Base-by-base conservation (phyloP, 306 rosid genomes). In the Ceratonia siliqua region DNA sequence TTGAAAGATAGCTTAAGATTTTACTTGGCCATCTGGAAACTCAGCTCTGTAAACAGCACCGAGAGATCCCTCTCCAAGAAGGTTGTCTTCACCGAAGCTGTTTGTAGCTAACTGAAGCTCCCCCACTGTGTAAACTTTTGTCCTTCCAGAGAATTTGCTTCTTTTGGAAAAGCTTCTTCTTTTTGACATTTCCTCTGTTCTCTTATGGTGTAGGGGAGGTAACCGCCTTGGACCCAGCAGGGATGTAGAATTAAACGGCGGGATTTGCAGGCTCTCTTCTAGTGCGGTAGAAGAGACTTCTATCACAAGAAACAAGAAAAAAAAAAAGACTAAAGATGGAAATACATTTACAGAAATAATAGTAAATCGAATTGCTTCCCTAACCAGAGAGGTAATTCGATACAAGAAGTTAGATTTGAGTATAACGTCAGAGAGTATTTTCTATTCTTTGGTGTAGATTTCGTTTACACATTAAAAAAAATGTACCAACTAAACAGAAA, bases 1-100 rank as follows among this genome's bases (percentile, higher is more conserved):
- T 74, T 38, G 50, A 63, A 70, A 58, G 68, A 30, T 52, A 56
- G 54, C 27, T 22, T 28, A 28, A 71, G 66, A 63, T 13, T 62
- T 46, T 87, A 92, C 99, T 77, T 86, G 90, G 67, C 89, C 95
- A 79, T 90, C 87, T 39, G 96, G 90, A 82, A 92, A 87, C 79
- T 84, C 86, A 25, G 97, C 98, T 80, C 83, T 95, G 83, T 87
- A 95, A 79, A 92, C 93, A 12, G 93, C 81, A 70, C 99, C 99
- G 55, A 95, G 93, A 67, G 96, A 87, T 58, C 99, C 99, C 65
- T 88, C 93, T 14, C 98, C 99, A 7, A 95, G 81, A 82, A 90
- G 86, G 39, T 85, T 89, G 35, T 83, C 83, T 85, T 83, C 87
- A 15, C 76, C 75, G 74, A 92, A 92, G 84, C 85, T 86, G 89